Conservation (phyloP, 2,329 filamentous ascomycete species). For the Diaporthe ilicicola region DNA sequence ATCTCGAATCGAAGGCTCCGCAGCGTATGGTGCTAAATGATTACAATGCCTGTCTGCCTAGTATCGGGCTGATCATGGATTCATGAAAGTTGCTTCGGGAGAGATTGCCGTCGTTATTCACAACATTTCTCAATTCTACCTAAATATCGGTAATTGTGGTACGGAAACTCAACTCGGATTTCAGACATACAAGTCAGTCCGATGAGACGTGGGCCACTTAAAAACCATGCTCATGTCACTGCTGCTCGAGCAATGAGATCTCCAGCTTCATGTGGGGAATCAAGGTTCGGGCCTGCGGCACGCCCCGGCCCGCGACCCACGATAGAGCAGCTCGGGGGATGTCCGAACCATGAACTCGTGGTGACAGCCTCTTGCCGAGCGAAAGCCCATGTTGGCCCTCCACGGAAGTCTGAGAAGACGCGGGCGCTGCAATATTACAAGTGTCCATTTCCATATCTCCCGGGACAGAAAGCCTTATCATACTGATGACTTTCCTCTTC, state of each 20-base stretch:
- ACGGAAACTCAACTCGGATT: too few relatives aligned
- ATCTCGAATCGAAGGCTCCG: neutral
- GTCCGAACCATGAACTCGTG: neutral
- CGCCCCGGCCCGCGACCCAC: conserved; percentile 17
- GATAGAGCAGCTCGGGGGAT: neutral
- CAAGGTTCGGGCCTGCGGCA: neutral
- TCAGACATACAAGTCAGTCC: neutral
- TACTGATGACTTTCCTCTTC: too few relatives aligned
- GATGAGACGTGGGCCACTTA: neutral
- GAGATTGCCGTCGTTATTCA: too few relatives aligned
- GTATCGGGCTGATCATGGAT: too few relatives aligned
- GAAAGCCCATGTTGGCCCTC: neutral
- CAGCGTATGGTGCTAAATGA: neutral
- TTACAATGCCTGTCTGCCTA: too few relatives aligned
- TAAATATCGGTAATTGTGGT: too few relatives aligned
- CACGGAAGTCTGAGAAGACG: neutral
- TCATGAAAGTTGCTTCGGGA: too few relatives aligned
- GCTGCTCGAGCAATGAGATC: conserved; percentile 13
- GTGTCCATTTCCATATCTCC: too few relatives aligned
- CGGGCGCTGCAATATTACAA: neutral
- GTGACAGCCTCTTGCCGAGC: neutral
- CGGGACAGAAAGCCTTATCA: neutral
- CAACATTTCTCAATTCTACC: too few relatives aligned
- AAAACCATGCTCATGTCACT: neutral
- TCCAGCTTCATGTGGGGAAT: neutral